A percentile compares a stretch with the other conserved stretches of the same genome.
Conservation (phyloP, 208 protist species). For the Vickermania ingenoplastis region DNA sequence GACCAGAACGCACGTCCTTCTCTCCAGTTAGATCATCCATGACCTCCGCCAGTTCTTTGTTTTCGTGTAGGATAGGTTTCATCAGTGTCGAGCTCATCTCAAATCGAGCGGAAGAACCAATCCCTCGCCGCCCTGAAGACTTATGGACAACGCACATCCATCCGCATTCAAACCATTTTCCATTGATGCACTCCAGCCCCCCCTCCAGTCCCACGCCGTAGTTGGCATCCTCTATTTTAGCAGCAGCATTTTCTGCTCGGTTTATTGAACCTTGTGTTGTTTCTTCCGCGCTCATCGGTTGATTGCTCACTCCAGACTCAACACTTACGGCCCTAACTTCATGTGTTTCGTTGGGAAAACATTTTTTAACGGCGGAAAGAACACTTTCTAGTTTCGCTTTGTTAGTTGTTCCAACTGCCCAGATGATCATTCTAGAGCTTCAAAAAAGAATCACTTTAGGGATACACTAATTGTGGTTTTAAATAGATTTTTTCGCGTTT, state of each 20-base stretch:
- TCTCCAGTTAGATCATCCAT: slow-evolving; percentile 70
- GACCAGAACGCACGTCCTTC: slow-evolving; percentile 56
- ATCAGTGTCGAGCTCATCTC: slow-evolving; percentile 70
- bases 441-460: too few relatives aligned
- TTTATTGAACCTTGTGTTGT: slow-evolving; percentile 35
- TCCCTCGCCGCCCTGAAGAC: slow-evolving; percentile 27
- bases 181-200: slow-evolving; percentile 52
- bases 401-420: slow-evolving; percentile 73
- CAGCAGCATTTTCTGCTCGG: slow-evolving; percentile 38
- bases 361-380: slow-evolving; percentile 22
- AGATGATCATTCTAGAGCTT: slow-evolving; percentile 25
- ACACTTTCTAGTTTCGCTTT: slow-evolving; percentile 61
- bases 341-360: slow-evolving; percentile 41
- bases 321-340: slow-evolving; percentile 33
- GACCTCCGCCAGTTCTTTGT: slow-evolving; percentile 68
- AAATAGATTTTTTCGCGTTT: too few relatives aligned
- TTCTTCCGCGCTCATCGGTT: slow-evolving; percentile 76
- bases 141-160: slow-evolving; percentile 71
- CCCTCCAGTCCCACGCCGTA: slow-evolving; percentile 76
- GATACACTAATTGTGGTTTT: too few relatives aligned
- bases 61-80: slow-evolving; percentile 48
- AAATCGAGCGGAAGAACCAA: slow-evolving; percentile 68
- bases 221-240: slow-evolving; percentile 31
- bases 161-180: slow-evolving; percentile 72
- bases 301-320: slow-evolving; percentile 38